Evolutionary conservation across 2,329 filamentous ascomycete species (phyloP).

Genomic region (Arthrinium phaeospermum): DNA sequence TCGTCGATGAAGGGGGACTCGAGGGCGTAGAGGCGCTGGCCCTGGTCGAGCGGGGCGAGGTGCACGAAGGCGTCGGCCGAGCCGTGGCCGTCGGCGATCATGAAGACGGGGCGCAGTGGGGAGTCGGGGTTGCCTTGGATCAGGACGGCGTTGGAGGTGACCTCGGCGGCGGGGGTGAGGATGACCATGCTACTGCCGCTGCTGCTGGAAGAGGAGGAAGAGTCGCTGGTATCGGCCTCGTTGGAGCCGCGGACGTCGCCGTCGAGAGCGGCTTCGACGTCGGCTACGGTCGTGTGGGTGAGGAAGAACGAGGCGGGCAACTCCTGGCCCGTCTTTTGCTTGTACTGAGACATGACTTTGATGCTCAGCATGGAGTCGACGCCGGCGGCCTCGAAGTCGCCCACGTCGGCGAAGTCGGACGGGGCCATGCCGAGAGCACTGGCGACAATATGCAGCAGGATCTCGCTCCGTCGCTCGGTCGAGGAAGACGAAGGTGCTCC

Average conservation of each 20-base stretch:
- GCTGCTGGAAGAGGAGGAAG: background rate
- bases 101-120: slow-evolving; percentile 37
- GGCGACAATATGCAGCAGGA: slow-evolving; percentile 1
- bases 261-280: slow-evolving; percentile 8
- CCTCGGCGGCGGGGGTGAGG: slow-evolving; percentile 26
- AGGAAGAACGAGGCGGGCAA: slow-evolving; percentile 16
- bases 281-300: background rate
- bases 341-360: slow-evolving; percentile 18
- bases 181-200: background rate
- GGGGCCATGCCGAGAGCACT: slow-evolving; percentile 3
- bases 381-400: slow-evolving; percentile 9
- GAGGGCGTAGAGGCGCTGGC: slow-evolving; percentile 44
- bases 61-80: slow-evolving; percentile 47
- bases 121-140: slow-evolving; percentile 9
- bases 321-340: slow-evolving; percentile 15
- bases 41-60: slow-evolving; percentile 39
- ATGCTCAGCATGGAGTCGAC: slow-evolving; percentile 14
- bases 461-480: slow-evolving; percentile 7
- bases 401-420: slow-evolving; percentile 6
- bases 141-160: slow-evolving; percentile 15
- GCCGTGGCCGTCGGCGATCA: slow-evolving; percentile 52
- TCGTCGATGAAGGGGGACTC: slow-evolving; percentile 44
- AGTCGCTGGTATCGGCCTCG: background rate
- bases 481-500: too few species aligned
- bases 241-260: background rate